Conservation (phyloP, 2,329 filamentous ascomycete species). For the Claviceps pazoutovae region DNA sequence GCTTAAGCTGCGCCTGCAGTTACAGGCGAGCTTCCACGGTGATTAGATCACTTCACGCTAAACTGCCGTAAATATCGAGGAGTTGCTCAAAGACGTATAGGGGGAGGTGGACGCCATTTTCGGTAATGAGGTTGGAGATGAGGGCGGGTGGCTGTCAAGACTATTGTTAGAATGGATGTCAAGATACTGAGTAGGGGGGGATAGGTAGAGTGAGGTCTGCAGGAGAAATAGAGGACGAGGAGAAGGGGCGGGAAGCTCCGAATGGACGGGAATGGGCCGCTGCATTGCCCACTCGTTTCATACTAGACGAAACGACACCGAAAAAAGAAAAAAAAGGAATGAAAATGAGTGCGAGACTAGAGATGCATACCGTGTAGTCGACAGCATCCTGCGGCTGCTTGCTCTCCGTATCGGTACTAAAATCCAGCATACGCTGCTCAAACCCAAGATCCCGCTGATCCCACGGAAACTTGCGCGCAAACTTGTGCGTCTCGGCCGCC, state of each 20-base stretch:
- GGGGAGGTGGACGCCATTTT: constrained; percentile 57
- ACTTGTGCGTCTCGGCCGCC: constrained; percentile 92
- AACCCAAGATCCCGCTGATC: constrained; percentile 70
- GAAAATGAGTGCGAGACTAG: not conserved
- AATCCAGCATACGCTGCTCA: constrained; percentile 64
- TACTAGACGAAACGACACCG: no score
- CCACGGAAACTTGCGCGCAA: constrained; percentile 74
- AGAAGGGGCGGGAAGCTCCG: no score
- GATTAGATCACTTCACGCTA: constrained; percentile 7
- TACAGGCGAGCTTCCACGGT: no score
- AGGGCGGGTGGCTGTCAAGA: constrained; percentile 45
- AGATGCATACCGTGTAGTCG: constrained; percentile 52
- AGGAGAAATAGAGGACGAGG: no score
- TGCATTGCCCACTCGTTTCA: not conserved
- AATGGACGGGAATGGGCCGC: no score
- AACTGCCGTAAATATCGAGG: constrained; percentile 44
- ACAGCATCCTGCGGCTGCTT: constrained; percentile 42
- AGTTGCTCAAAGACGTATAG: constrained; percentile 57
- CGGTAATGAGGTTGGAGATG: constrained; percentile 62
- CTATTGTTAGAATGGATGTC: not conserved
- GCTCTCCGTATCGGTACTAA: constrained; percentile 39
- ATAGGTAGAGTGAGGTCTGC: no score
- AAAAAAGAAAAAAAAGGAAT: not conserved
- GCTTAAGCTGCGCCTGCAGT: no score
- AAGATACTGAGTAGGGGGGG: no score